Conservation (phyloP, 805 yeast genomes). For the Clavispora phyllophila region DNA sequence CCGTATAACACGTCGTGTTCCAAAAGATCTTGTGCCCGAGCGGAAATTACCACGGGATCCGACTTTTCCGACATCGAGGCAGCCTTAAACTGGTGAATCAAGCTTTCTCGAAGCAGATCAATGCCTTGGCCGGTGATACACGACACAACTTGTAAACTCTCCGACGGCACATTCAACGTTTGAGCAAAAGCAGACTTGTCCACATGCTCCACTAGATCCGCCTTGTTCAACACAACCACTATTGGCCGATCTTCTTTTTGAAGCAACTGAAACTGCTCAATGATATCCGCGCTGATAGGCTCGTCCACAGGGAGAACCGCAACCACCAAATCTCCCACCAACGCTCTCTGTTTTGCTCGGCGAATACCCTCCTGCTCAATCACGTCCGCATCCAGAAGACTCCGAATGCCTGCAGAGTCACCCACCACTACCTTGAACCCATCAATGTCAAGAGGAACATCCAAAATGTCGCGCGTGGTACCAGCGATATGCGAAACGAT, state of each 20-base stretch:
- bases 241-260: conserved; percentile 27
- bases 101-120: conserved; percentile 31
- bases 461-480: conserved; percentile 86
- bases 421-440: conserved; percentile 83
- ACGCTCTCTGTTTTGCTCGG: conserved; percentile 61
- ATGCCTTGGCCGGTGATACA: conserved; percentile 60
- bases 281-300: conserved; percentile 32
- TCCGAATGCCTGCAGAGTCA: conserved; percentile 90
- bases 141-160: conserved; percentile 41
- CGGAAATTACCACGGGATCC: conserved; percentile 70
- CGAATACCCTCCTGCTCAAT: conserved; percentile 80
- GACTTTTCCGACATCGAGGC: conserved; percentile 46
- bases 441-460: conserved; percentile 70
- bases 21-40: conserved; percentile 70
- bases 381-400: conserved; percentile 39
- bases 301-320: conserved; percentile 48
- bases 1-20: conserved; percentile 74
- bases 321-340: conserved; percentile 62
- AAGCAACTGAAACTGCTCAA: conserved; percentile 31
- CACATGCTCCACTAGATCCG: conserved; percentile 39
- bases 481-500: conserved; percentile 91
- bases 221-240: conserved; percentile 53
- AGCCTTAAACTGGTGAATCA: conserved; percentile 44
- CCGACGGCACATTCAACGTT: conserved; percentile 11
- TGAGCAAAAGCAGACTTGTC: conserved; percentile 13